These are phyloP conservation scores for Peronospora belbahrii DNA, from an alignment of 352 stramenopile genomes.

Conservation along the genomic window DNA sequence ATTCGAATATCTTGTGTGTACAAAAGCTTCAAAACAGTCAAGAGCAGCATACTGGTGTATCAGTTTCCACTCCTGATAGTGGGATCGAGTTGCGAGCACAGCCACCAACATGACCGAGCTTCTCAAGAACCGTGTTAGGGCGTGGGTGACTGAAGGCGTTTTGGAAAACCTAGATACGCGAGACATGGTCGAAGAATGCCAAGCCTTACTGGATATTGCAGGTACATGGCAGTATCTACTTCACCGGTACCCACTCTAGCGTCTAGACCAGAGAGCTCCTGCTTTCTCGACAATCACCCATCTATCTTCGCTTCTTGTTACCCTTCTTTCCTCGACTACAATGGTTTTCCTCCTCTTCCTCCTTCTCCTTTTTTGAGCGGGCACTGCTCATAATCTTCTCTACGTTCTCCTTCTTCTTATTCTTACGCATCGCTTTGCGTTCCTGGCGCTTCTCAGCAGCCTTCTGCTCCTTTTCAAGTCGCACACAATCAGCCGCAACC, in stretches of 20 bases:
- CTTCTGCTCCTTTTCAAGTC: slow-evolving; percentile 69
- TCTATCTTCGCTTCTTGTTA: slow-evolving; percentile 27
- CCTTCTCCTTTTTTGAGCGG: slow-evolving; percentile 33
- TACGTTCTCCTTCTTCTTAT: slow-evolving; percentile 71
- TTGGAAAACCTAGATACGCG: too few species aligned
- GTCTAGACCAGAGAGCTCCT: not conserved
- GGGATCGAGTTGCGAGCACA: too few species aligned
- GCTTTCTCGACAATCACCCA: not conserved
- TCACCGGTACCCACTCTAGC: not conserved
- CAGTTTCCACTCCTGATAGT: too few species aligned
- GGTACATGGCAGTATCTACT: not conserved
- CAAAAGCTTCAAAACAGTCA: too few species aligned
- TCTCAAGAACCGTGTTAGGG: too few species aligned
- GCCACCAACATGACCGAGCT: too few species aligned
- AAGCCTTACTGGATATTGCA: not conserved
- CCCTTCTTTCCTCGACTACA: slow-evolving; percentile 32
- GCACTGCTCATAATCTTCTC: slow-evolving; percentile 51
- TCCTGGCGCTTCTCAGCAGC: slow-evolving; percentile 71
- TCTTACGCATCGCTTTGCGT: slow-evolving; percentile 77
- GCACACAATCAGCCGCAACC: slow-evolving; percentile 38
- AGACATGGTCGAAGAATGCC: too few species aligned
- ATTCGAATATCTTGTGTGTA: too few species aligned
- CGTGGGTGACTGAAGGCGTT: too few species aligned
- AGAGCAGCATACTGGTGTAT: too few species aligned
- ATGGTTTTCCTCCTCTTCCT: slow-evolving; percentile 31